Conservation (phyloP, 176 grass and related monocot species). For the Aegilops longissima region DNA sequence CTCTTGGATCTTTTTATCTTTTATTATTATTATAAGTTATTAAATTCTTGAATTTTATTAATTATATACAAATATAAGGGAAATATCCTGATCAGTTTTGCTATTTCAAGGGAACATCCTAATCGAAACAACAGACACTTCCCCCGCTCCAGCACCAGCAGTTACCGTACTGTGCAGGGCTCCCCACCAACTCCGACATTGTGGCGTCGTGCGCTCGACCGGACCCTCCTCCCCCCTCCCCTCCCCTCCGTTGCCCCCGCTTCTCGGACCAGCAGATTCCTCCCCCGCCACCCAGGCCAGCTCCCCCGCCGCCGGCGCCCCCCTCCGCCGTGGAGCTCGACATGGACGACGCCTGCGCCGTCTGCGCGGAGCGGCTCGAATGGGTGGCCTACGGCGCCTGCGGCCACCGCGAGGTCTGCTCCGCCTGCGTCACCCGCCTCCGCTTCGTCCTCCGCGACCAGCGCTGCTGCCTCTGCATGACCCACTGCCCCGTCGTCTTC, state of each 20-base stretch:
- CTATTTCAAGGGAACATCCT: not conserved
- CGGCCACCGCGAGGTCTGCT: conserved; percentile 75
- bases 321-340: not conserved
- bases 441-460: conserved; percentile 64
- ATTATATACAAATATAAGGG: no score
- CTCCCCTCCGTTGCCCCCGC: not conserved
- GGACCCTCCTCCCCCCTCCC: not conserved
- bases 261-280: conserved; percentile 26
- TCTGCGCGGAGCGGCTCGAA: conserved; percentile 63
- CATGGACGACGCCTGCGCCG: conserved; percentile 74
- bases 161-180: not conserved
- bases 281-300: not conserved
- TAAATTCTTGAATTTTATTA: no score
- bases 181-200: not conserved
- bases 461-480: conserved; percentile 75
- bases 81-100: not conserved
- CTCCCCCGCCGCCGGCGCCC: not conserved
- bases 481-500: conserved; percentile 53
- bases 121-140: not conserved
- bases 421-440: conserved; percentile 65
- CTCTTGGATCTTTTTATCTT: no score
- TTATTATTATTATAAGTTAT: no score
- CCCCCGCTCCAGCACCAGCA: not conserved
- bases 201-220: conserved; percentile 13
- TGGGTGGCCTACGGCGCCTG: conserved; percentile 74